These are phyloP conservation scores for Diaporthe destruens DNA, from an alignment of 2,329 filamentous ascomycete genomes.

Conservation along the genomic window DNA sequence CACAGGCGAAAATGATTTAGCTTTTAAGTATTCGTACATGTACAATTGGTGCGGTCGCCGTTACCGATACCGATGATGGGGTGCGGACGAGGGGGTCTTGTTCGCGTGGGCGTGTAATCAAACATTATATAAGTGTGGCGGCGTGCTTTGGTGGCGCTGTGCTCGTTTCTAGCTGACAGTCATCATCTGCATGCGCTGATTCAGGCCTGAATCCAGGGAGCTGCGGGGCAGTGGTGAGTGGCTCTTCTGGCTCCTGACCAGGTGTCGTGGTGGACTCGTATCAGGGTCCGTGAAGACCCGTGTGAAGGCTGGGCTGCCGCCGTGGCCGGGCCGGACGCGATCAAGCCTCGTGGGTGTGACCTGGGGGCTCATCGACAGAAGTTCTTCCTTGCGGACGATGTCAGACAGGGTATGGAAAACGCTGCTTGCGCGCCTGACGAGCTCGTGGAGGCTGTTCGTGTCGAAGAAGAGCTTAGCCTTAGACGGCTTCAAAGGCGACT, in stretches of 20 bases:
- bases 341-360: constrained; percentile 61
- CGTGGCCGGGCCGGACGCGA: constrained; percentile 55
- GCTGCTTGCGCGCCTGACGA: constrained; percentile 73
- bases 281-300: constrained; percentile 74
- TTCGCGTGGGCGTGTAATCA: constrained; percentile 39
- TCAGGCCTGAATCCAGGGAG: constrained; percentile 64
- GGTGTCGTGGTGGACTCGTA: constrained; percentile 65
- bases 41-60: constrained; percentile 38
- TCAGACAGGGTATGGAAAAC: constrained; percentile 72
- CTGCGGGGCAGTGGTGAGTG: constrained; percentile 63
- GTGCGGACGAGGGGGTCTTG: constrained; percentile 7
- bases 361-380: constrained; percentile 68
- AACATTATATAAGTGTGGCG: constrained; percentile 40
- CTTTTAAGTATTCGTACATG: constrained; percentile 42
- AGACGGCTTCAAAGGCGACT: constrained; percentile 52
- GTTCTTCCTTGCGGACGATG: constrained; percentile 69
- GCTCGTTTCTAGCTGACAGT: constrained; percentile 63
- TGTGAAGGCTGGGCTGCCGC: constrained; percentile 76
- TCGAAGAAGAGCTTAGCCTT: constrained; percentile 74
- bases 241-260: constrained; percentile 66
- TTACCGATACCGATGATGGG: constrained; percentile 30
- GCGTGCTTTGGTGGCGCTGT: constrained; percentile 16
- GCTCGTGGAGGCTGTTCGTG: constrained; percentile 75
- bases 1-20: constrained; percentile 37
- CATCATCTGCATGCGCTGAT: constrained; percentile 73